These are phyloP conservation scores for Solanum lignicaule DNA, from an alignment of 257 asterid genomes.

Conservation along the genomic window DNA sequence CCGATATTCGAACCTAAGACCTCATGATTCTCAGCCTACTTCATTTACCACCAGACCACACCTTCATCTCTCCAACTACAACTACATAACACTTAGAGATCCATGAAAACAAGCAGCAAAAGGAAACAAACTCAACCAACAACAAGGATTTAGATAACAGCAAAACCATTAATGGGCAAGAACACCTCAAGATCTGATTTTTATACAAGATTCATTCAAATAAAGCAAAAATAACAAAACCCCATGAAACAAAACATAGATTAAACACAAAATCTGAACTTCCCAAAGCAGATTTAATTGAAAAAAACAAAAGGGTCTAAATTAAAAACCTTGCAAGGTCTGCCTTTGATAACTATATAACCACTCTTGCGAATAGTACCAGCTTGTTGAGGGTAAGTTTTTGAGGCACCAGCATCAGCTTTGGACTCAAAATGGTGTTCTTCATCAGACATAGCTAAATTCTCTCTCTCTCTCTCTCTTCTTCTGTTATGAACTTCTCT, in stretches of 20 bases:
- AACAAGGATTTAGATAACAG: background rate
- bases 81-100: background rate
- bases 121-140: background rate
- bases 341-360: constrained; percentile 13
- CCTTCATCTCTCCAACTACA: background rate
- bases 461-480: background rate
- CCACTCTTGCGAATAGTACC: constrained; percentile 28
- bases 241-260: background rate
- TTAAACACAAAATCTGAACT: background rate
- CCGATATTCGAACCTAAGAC: background rate
- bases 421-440: constrained; percentile 4
- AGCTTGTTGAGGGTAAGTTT: constrained; percentile 27
- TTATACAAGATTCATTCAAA: background rate
- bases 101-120: background rate
- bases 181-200: background rate
- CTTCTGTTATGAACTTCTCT: background rate
- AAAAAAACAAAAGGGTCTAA: background rate
- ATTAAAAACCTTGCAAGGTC: constrained; percentile 22
- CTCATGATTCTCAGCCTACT: background rate
- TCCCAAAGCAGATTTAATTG: background rate
- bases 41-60: background rate
- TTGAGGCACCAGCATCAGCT: background rate
- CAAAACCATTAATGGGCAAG: background rate
- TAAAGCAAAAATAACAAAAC: background rate
- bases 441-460: background rate